These are phyloP conservation scores for Picea sitchensis DNA, from an alignment of 75 land plant species.

Conservation along the genomic window DNA sequence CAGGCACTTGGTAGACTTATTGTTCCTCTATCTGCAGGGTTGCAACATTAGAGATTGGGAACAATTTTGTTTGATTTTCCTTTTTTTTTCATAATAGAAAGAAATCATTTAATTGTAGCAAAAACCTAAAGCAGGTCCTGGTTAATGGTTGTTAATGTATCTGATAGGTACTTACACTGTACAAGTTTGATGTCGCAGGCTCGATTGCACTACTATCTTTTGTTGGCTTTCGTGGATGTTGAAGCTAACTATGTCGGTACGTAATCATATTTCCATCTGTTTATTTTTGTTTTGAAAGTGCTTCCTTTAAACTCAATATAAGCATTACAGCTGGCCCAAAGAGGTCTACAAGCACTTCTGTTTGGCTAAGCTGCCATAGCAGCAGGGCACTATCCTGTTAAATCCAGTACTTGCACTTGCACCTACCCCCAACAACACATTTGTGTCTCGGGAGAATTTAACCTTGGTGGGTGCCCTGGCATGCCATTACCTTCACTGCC, in stretches of 20 bases:
- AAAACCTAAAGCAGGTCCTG: not conserved
- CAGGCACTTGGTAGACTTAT: too few relatives aligned
- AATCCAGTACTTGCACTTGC: too few relatives aligned
- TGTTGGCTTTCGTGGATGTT: conserved; percentile 78
- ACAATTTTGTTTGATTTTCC: not conserved
- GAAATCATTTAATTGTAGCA: not conserved
- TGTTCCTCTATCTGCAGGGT: not conserved
- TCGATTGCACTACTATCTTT: conserved; percentile 71
- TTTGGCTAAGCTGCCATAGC: too few relatives aligned
- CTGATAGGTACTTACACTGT: conserved; percentile 7
- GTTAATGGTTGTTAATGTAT: not conserved
- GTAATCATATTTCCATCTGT: conserved; percentile 6
- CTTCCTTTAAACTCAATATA: too few relatives aligned
- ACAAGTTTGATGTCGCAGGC: conserved; percentile 38
- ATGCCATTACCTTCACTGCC: too few relatives aligned
- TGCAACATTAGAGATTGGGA: not conserved
- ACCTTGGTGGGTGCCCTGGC: not conserved
- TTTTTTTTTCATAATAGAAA: not conserved
- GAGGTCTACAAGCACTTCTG: too few relatives aligned
- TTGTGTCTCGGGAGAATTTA: not conserved
- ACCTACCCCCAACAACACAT: too few relatives aligned
- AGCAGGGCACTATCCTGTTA: too few relatives aligned
- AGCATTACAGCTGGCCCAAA: too few relatives aligned
- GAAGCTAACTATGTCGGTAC: conserved; percentile 85
- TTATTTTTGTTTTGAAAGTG: too few relatives aligned